A percentile compares a stretch with the other conserved stretches of the same genome.
Conservation (phyloP, 306 rosid genomes). For the Nissolia schottii region DNA sequence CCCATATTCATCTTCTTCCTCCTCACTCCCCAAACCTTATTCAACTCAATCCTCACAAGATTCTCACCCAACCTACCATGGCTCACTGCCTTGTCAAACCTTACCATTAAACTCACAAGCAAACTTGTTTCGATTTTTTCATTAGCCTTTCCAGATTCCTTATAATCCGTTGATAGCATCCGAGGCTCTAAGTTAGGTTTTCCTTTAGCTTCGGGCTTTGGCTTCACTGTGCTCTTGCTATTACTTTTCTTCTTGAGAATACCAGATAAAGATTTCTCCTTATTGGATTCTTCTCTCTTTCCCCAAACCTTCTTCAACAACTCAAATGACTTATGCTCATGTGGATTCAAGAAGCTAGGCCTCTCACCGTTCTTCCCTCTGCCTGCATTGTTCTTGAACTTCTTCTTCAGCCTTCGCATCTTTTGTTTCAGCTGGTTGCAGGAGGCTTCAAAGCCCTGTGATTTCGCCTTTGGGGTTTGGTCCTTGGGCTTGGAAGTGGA, state of each 20-base stretch:
- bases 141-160: slow-evolving; percentile 8
- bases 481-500: slow-evolving; percentile 29
- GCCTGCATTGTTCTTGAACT: slow-evolving; percentile 22
- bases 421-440: slow-evolving; percentile 43
- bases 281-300: background rate
- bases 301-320: slow-evolving; percentile 58
- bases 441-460: slow-evolving; percentile 26
- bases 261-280: no score
- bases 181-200: background rate
- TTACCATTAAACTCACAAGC: slow-evolving; percentile 22
- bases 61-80: slow-evolving; percentile 21
- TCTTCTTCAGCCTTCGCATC: slow-evolving; percentile 55
- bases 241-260: slow-evolving; percentile 36
- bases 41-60: slow-evolving; percentile 31
- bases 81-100: slow-evolving; percentile 13
- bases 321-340: slow-evolving; percentile 39
- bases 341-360: slow-evolving; percentile 23
- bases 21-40: no score
- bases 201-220: background rate
- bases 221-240: background rate
- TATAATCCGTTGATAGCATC: background rate
- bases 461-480: background rate
- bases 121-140: background rate
- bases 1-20: no score
- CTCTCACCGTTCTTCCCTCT: slow-evolving; percentile 32